These are phyloP conservation scores for Halenospora varia DNA, from an alignment of 495 filamentous ascomycete genomes.

Conservation along the genomic window DNA sequence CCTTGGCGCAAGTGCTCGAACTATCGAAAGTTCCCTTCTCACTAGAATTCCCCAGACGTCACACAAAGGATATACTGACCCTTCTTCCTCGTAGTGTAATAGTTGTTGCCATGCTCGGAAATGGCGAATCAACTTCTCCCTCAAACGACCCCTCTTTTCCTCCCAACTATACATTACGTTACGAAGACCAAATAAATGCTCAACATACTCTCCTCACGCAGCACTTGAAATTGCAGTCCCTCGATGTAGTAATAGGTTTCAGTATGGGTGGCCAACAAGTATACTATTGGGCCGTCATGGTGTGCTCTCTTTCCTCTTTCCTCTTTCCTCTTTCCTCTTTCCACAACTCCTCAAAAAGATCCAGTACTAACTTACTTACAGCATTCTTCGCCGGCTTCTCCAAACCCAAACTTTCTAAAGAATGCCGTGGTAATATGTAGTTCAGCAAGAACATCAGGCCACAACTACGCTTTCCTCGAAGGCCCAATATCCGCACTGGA, in stretches of 20 bases:
- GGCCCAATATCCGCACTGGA: constrained; percentile 36
- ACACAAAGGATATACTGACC: too few species aligned
- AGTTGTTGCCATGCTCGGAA: constrained; percentile 33
- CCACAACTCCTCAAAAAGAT: too few species aligned
- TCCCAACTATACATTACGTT: constrained; percentile 13
- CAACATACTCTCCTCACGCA: constrained; percentile 27
- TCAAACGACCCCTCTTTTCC: constrained; percentile 27
- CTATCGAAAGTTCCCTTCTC: too few species aligned
- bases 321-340: too few species aligned
- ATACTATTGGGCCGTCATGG: constrained; percentile 37
- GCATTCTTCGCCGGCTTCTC: too few species aligned
- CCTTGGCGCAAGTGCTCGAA: too few species aligned
- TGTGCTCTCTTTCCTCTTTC: too few species aligned
- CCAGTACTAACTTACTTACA: too few species aligned
- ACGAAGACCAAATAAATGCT: constrained; percentile 31
- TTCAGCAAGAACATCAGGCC: constrained; percentile 34
- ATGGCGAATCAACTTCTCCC: constrained; percentile 34
- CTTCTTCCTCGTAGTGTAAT: constrained; percentile 29
- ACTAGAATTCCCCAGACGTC: too few species aligned
- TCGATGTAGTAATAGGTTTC: constrained; percentile 38
- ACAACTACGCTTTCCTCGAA: constrained; percentile 44
- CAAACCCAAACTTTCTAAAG: constrained; percentile 34
- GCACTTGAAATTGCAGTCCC: constrained; percentile 21
- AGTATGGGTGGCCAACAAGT: constrained; percentile 46
- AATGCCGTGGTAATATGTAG: constrained; percentile 35